Conservation (phyloP, 2,329 filamentous ascomycete species). For the Amesomyces nigricolor region DNA sequence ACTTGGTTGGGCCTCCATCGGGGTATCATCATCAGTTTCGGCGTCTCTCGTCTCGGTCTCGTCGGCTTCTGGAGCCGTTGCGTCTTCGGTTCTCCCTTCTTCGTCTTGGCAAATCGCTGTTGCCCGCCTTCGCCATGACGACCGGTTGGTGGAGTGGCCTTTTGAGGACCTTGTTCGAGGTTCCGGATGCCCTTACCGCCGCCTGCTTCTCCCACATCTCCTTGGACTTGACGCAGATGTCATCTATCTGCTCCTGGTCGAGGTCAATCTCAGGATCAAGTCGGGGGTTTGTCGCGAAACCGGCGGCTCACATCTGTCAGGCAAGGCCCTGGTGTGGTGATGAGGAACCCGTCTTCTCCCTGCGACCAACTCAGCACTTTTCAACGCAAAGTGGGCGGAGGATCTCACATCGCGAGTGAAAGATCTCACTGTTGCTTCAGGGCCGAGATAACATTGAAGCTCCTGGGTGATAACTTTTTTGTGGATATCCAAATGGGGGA, state of each 20-base stretch:
- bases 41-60: conserved; percentile 23
- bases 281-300: background rate
- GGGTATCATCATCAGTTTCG: conserved; percentile 22
- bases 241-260: conserved; percentile 55
- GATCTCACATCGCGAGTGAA: conserved; percentile 50
- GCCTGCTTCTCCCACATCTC: conserved; percentile 54
- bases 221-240: conserved; percentile 55
- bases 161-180: conserved; percentile 47
- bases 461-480: conserved; percentile 55
- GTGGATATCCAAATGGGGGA: conserved; percentile 54
- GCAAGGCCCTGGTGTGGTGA: conserved; percentile 52
- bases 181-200: conserved; percentile 42
- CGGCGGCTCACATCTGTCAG: conserved; percentile 50
- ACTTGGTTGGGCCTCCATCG: background rate
- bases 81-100: conserved; percentile 33
- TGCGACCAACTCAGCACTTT: conserved; percentile 25
- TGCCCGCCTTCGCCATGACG: conserved; percentile 41
- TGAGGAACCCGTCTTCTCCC: conserved; percentile 58
- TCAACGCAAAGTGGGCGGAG: conserved; percentile 25
- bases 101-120: conserved; percentile 32
- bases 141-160: conserved; percentile 53
- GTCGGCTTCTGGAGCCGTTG: conserved; percentile 25
- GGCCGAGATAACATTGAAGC: conserved; percentile 53
- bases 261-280: conserved; percentile 22
- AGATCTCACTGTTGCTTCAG: conserved; percentile 51